Conservation (phyloP, 345 rosid genomes). For the Excoecaria cochinchinensis region DNA sequence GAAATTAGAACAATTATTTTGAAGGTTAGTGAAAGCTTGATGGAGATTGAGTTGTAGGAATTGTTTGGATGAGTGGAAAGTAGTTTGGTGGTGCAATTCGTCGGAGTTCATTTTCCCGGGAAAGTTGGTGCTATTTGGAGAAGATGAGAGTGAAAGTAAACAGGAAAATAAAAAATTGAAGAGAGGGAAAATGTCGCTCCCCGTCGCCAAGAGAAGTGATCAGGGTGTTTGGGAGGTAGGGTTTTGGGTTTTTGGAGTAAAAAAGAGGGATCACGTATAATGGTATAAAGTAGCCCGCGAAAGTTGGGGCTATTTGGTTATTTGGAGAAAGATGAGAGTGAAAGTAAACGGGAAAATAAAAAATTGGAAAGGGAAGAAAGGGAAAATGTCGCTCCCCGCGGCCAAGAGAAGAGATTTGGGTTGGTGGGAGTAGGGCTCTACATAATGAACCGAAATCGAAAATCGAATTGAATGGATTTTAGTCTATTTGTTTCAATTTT, state of each 20-base stretch:
- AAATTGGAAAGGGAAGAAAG: background rate
- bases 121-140: background rate
- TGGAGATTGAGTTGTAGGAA: conserved; percentile 38
- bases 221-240: background rate
- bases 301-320: background rate
- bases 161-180: background rate
- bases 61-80: conserved; percentile 34
- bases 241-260: too few species aligned
- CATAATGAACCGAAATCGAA: too few species aligned
- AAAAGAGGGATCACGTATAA: too few species aligned
- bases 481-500: too few species aligned
- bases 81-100: conserved; percentile 10
- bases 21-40: conserved; percentile 41
- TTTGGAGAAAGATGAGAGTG: too few species aligned
- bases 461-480: too few species aligned
- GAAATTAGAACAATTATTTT: conserved; percentile 51
- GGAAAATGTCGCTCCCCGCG: too few species aligned
- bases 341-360: background rate
- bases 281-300: conserved; percentile 4
- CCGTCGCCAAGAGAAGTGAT: background rate
- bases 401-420: conserved; percentile 11
- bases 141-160: background rate
- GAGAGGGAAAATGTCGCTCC: background rate
- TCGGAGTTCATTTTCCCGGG: conserved; percentile 37
- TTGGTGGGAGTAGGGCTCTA: background rate